Conservation (phyloP, 2,329 filamentous ascomycete species). For the Neonectria neomacrospora region DNA sequence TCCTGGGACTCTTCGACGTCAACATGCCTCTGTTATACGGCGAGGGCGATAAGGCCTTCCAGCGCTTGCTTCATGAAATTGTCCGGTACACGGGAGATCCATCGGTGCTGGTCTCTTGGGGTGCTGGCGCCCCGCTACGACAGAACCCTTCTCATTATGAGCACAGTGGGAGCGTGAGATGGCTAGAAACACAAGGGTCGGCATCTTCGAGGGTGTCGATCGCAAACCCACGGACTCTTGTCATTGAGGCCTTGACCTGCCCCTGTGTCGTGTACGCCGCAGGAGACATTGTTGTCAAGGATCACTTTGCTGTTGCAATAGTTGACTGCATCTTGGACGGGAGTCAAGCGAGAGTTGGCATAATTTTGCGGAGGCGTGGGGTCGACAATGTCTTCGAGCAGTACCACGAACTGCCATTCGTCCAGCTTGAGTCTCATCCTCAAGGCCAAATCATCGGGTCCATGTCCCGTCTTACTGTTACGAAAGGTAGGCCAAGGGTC, state of each 20-base stretch:
- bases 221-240: slow-evolving; percentile 14
- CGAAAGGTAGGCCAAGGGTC: slow-evolving; percentile 11
- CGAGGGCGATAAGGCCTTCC: slow-evolving; percentile 40
- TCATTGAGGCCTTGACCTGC: slow-evolving; percentile 16
- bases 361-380: slow-evolving; percentile 15
- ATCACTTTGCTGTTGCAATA: slow-evolving; percentile 23
- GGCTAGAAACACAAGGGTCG: slow-evolving; percentile 23
- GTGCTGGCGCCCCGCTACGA: slow-evolving; percentile 15
- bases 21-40: slow-evolving; percentile 47
- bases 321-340: slow-evolving; percentile 22
- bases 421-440: slow-evolving; percentile 19
- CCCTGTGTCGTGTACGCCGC: slow-evolving; percentile 23
- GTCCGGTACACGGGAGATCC: slow-evolving; percentile 25
- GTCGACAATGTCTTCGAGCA: slow-evolving; percentile 19
- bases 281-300: slow-evolving; percentile 16
- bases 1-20: slow-evolving; percentile 46
- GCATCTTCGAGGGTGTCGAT: slow-evolving; percentile 24
- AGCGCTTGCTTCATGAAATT: slow-evolving; percentile 42
- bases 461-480: slow-evolving; percentile 16
- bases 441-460: slow-evolving; percentile 23
- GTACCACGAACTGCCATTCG: slow-evolving; percentile 22
- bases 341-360: slow-evolving; percentile 20
- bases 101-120: slow-evolving; percentile 26
- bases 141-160: slow-evolving; percentile 23
- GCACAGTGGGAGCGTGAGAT: slow-evolving; percentile 21